Base-by-base conservation (phyloP, 1,284 basidiomycete species). In the Malassezia brasiliensis region DNA sequence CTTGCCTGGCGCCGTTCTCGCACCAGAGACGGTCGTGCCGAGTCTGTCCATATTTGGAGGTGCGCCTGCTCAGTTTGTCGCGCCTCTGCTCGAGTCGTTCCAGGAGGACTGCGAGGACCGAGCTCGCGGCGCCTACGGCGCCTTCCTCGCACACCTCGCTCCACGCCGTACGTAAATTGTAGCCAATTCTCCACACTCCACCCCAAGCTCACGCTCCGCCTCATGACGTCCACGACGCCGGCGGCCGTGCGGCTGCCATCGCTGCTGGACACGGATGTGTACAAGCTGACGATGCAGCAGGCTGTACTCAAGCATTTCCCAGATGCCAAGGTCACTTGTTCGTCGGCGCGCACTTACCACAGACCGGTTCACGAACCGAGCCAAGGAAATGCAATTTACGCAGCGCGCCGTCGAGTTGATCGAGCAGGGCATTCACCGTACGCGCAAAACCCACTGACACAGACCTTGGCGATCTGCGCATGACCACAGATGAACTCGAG, bases 251-350 rank as follows among this genome's bases (percentile, higher is more conserved):
- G 19, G 15, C 46, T 68, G 22, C 50, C 62, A 15, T 90, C 88
- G 30, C 79, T 96, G 52, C 81, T 98, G 52, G 93, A 96, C 76
- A 94, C 90, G 0, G 93, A 98, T 75, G 78, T 96, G 38, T 96
- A 98, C 83, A 98, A 94, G 88, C 79, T 96, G 49, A 90, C 91
- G 0, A 98, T 96, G 93, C 93, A 96, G 77, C 88, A 94, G 76
- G 90, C 90, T 0, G 84, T 96, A 11, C 72, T 86, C 53, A 80
- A 82, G n/a, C 83, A 86, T 66, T 94, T 90, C 67, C 85, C 86
- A 2, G 76, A 82, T 50, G 80, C 83, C 0, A 68, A 80, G 15
- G 84, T 78, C 35, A 50, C 66, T 14, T 68, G 59, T 63, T 41
- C 31, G 61, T 52, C 39, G 20, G 15, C 41, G 11, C 19, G 32